Percentiles rank a stretch among this genome's conserved stretches.
Conservation (phyloP, 495 filamentous ascomycete species). For the Rostrohypoxylon terebratum region DNA sequence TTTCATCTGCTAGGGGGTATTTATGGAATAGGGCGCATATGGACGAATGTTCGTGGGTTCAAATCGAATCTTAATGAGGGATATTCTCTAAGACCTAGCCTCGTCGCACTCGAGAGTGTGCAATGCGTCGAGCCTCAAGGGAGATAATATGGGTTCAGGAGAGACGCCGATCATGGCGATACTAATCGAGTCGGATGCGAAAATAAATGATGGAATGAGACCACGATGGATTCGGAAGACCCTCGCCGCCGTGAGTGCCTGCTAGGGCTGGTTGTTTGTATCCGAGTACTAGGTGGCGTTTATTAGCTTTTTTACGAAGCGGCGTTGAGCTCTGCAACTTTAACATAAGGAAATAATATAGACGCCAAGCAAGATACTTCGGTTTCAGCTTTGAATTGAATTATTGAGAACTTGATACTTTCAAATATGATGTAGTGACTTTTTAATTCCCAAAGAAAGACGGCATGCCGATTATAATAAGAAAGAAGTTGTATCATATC, state of each 20-base stretch:
- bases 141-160: not conserved
- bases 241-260: not conserved
- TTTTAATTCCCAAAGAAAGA: not conserved
- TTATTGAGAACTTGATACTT: not conserved
- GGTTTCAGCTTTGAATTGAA: conserved; percentile 9
- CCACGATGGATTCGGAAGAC: not conserved
- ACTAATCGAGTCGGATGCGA: conserved; percentile 2
- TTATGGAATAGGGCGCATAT: not conserved
- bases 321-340: not conserved
- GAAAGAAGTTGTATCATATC: not conserved
- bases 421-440: not conserved
- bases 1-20: not conserved
- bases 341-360: conserved; percentile 1
- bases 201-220: conserved; percentile 23
- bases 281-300: not conserved
- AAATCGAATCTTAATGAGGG: not conserved
- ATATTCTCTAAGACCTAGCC: not conserved
- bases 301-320: not conserved
- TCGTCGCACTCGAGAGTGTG: not conserved
- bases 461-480: not conserved
- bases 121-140: not conserved
- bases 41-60: not conserved
- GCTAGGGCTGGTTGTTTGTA: not conserved
- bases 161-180: not conserved
- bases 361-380: not conserved